Conservation (phyloP, 345 rosid species). For the Heritiera fomes region DNA sequence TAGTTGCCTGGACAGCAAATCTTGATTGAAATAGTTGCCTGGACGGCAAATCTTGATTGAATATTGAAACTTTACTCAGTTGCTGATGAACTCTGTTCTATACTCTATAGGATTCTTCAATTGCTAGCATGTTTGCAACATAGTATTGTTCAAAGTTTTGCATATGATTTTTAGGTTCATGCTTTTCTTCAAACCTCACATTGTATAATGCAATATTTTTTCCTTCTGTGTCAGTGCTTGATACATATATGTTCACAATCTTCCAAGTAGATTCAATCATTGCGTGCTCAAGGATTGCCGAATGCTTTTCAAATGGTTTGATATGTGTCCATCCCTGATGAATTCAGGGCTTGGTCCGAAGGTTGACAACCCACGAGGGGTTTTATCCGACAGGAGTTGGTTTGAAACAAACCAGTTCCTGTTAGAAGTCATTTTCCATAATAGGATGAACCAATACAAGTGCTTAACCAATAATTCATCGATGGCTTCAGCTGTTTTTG, state of each 20-base stretch:
- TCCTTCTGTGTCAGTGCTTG: too few relatives aligned
- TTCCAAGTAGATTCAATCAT: constrained; percentile 51
- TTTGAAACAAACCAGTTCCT: constrained; percentile 55
- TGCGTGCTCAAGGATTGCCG: constrained; percentile 43
- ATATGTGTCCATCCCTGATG: constrained; percentile 46
- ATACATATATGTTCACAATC: constrained; percentile 45
- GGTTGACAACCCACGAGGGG: constrained; percentile 25
- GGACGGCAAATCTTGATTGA: neutral
- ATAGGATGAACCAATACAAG: constrained; percentile 50
- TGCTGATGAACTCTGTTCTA: neutral
- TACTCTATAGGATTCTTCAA: neutral
- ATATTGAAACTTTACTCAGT: neutral
- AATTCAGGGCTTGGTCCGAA: constrained; percentile 55
- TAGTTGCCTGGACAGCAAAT: neutral
- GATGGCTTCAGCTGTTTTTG: constrained; percentile 48
- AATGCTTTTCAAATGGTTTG: constrained; percentile 38
- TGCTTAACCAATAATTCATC: constrained; percentile 57
- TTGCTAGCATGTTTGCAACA: too few relatives aligned
- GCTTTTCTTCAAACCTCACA: too few relatives aligned
- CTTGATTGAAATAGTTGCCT: too few relatives aligned
- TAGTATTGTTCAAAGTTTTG: too few relatives aligned
- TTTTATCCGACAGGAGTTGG: constrained; percentile 39
- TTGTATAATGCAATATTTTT: too few relatives aligned
- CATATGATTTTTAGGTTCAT: too few relatives aligned
- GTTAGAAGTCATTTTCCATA: constrained; percentile 51